Percentiles rank a stretch among this genome's conserved stretches.
Evolutionary conservation across 2,329 filamentous ascomycete species (phyloP).

Genomic region (Claviceps digitariae): DNA sequence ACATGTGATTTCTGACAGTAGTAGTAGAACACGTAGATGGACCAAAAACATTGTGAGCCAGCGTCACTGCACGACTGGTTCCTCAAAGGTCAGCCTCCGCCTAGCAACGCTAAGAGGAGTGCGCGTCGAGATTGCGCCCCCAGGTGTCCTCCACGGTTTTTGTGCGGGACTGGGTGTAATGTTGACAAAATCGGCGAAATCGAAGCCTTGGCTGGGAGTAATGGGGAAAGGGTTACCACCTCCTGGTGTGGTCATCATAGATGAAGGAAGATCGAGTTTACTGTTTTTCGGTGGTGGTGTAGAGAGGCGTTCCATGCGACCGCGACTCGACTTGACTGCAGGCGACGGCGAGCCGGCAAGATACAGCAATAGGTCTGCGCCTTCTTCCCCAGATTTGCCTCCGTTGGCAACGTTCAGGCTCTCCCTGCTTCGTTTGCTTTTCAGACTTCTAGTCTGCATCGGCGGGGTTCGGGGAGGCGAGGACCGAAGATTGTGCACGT

Average conservation of each 20-base stretch:
- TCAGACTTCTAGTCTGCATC: conserved; percentile 39
- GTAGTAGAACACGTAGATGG: not conserved
- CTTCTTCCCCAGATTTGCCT: conserved; percentile 59
- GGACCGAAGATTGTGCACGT: conserved; percentile 48
- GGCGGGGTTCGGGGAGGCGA: conserved; percentile 80
- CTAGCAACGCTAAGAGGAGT: conserved; percentile 55
- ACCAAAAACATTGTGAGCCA: not conserved
- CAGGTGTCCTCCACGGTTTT: conserved; percentile 73
- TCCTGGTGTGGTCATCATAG: conserved; percentile 78
- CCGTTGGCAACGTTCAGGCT: conserved; percentile 28
- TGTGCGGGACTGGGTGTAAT: conserved; percentile 93
- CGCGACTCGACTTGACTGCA: conserved; percentile 40
- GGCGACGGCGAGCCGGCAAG: conserved; percentile 86
- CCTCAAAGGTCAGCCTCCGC: conserved; percentile 71
- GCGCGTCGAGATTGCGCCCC: conserved; percentile 37
- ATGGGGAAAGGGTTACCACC: conserved; percentile 55
- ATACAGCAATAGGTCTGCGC: conserved; percentile 68
- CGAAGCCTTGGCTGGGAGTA: conserved; percentile 74
- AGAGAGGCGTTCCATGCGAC: conserved; percentile 53
- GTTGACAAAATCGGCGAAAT: conserved; percentile 95
- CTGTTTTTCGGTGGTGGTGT: conserved; percentile 60
- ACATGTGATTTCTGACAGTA: not conserved
- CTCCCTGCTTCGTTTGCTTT: conserved; percentile 34
- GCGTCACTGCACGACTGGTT: conserved; percentile 26
- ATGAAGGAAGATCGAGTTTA: conserved; percentile 60